These are phyloP conservation scores for Microbotryomycetes sp. DNA, from an alignment of 1,284 basidiomycete species.

Conservation along the genomic window DNA sequence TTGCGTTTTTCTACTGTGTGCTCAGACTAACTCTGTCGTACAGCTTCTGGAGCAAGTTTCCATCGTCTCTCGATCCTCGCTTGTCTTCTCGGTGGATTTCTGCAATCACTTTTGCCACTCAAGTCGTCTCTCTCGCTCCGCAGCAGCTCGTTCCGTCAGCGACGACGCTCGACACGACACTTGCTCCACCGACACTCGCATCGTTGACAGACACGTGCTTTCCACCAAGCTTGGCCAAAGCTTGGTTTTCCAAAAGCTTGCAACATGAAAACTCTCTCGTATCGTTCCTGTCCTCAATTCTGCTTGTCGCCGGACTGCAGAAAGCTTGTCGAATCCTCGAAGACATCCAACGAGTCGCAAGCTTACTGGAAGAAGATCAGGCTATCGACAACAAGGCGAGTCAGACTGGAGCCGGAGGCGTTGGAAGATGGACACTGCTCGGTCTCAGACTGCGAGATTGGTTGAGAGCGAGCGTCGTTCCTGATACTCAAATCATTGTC, in stretches of 20 bases:
- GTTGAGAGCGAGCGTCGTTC: slow-evolving; percentile 9
- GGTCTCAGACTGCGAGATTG: slow-evolving; percentile 14
- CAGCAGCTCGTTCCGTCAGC: slow-evolving; percentile 43
- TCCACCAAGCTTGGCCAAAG: slow-evolving; percentile 15
- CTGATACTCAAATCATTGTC: slow-evolving; percentile 28
- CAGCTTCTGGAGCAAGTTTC: slow-evolving; percentile 30
- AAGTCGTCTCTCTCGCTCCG: slow-evolving; percentile 16
- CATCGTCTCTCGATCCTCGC: slow-evolving; percentile 26
- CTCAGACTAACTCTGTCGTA: not conserved
- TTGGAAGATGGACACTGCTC: slow-evolving; percentile 9
- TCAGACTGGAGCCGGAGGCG: not conserved
- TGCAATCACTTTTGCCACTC: slow-evolving; percentile 29
- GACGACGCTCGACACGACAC: slow-evolving; percentile 55
- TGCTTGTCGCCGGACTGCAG: slow-evolving; percentile 28
- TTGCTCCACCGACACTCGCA: slow-evolving; percentile 45
- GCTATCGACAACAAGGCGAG: not conserved
- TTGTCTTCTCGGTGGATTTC: slow-evolving; percentile 30
- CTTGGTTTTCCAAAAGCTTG: slow-evolving; percentile 31
- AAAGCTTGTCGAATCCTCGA: slow-evolving; percentile 20
- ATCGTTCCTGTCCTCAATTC: slow-evolving; percentile 27
- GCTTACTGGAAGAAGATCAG: slow-evolving; percentile 4
- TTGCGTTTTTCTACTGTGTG: not conserved
- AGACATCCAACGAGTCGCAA: slow-evolving; percentile 5
- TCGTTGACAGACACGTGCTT: slow-evolving; percentile 51
- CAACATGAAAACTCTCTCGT: slow-evolving; percentile 30